Evolutionary conservation across 2,329 filamentous ascomycete genomes (phyloP).

Genomic region (Trichoderma sp.): DNA sequence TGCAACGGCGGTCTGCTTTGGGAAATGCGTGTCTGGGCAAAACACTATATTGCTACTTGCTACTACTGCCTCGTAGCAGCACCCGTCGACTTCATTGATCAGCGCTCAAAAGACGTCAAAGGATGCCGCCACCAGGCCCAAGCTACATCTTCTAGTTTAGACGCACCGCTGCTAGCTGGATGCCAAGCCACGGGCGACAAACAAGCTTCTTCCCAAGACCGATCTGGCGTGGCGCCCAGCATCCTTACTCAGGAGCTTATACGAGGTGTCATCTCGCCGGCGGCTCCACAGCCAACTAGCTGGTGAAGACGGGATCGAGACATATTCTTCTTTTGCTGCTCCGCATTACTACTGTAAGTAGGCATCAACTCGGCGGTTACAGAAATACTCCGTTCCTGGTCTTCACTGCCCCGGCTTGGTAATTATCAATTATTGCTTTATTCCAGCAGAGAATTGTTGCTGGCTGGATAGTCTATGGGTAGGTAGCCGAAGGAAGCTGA

Average conservation of each 20-base stretch:
- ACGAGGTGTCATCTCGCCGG: conserved; percentile 19
- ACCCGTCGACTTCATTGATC: background rate
- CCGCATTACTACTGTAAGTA: background rate
- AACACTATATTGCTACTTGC: background rate
- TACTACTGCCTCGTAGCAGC: background rate
- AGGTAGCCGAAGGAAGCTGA: background rate
- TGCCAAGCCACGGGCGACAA: conserved; percentile 16
- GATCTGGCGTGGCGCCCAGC: conserved; percentile 18
- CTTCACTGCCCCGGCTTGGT: background rate
- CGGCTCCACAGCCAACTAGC: conserved; percentile 1
- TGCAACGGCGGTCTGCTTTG: background rate
- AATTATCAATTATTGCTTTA: background rate
- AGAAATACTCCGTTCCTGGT: background rate
- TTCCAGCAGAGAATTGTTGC: background rate
- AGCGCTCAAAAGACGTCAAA: background rate
- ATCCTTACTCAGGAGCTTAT: conserved; percentile 19
- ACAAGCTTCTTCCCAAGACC: conserved; percentile 23
- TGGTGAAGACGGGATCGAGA: background rate
- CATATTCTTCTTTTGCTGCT: background rate
- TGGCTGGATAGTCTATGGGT: background rate
- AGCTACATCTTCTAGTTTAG: background rate
- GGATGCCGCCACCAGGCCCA: background rate
- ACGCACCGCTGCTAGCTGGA: background rate
- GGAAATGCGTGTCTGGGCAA: background rate
- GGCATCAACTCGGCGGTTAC: background rate